These are phyloP conservation scores for Wallacemonas sp. DNA, from an alignment of 208 protist genomes.

Conservation along the genomic window DNA sequence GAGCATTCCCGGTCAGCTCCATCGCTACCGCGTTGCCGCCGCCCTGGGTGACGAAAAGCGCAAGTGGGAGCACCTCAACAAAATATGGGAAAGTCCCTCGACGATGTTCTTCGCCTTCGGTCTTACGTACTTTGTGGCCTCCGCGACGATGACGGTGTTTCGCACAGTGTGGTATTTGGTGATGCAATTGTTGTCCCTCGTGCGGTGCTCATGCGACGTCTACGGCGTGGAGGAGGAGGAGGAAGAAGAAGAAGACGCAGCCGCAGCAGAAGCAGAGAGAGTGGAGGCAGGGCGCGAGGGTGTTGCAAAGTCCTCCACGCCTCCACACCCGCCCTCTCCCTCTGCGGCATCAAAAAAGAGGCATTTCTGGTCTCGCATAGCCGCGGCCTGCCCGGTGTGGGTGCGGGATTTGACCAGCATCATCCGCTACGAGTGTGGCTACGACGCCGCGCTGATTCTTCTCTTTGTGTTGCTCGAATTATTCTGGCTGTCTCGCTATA, in stretches of 20 bases:
- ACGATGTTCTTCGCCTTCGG: constrained; percentile 26
- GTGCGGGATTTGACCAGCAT: constrained; percentile 25
- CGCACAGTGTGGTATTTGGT: constrained; percentile 9
- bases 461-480: constrained; percentile 42
- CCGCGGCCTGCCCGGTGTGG: neutral
- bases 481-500: constrained; percentile 47
- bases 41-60: constrained; percentile 7
- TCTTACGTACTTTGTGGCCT: constrained; percentile 11
- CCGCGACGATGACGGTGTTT: constrained; percentile 11
- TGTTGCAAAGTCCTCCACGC: too few species aligned
- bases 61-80: constrained; percentile 5
- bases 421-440: constrained; percentile 49
- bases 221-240: neutral
- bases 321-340: too few species aligned
- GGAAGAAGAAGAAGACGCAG: neutral
- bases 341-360: neutral
- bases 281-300: too few species aligned
- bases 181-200: neutral
- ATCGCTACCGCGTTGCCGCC: constrained; percentile 9
- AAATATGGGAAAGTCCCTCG: constrained; percentile 19
- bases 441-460: constrained; percentile 47
- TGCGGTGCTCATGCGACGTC: neutral
- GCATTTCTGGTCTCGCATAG: neutral
- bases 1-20: neutral
- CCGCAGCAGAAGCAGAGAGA: neutral